Evolutionary conservation across 2,329 filamentous ascomycete species (phyloP).

Genomic region (Pseudogymnoascus destructans): DNA sequence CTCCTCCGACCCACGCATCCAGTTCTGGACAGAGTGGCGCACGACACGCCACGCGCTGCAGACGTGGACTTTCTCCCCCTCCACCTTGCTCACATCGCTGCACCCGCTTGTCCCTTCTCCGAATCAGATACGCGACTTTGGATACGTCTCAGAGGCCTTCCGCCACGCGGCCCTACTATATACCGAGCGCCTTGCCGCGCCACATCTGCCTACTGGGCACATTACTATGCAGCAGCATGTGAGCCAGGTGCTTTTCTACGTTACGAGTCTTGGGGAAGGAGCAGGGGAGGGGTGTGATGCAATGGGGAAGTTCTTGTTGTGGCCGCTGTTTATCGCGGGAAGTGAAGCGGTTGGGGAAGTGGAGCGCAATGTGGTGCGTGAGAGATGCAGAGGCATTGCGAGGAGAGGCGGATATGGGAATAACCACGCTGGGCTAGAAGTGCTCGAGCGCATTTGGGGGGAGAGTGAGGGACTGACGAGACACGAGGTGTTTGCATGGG

Average conservation of each 20-base stretch:
- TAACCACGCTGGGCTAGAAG: constrained; percentile 73
- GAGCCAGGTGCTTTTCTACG: constrained; percentile 69
- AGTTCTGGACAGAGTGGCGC: constrained; percentile 83
- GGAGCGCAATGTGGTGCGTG: constrained; percentile 66
- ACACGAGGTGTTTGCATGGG: not conserved
- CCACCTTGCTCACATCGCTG: constrained; percentile 37
- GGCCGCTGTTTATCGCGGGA: constrained; percentile 83
- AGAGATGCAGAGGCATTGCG: constrained; percentile 76
- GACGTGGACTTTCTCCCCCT: constrained; percentile 62
- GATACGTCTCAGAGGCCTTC: constrained; percentile 80
- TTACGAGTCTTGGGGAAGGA: constrained; percentile 59
- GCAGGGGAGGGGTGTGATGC: constrained; percentile 36
- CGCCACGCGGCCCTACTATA: constrained; percentile 81
- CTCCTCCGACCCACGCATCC: constrained; percentile 32
- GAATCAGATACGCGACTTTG: constrained; percentile 58
- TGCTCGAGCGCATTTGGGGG: constrained; percentile 73
- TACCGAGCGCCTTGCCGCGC: constrained; percentile 73
- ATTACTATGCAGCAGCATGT: constrained; percentile 75
- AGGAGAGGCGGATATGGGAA: constrained; percentile 85
- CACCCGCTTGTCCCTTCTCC: constrained; percentile 35
- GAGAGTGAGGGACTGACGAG: constrained; percentile 17
- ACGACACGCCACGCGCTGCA: constrained; percentile 64
- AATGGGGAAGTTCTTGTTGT: constrained; percentile 64
- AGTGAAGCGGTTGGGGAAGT: constrained; percentile 75
- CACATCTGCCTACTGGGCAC: constrained; percentile 57